Evolutionary conservation across 768 basidiomycete genomes (phyloP).

Genomic region (Trametopsis cervina): DNA sequence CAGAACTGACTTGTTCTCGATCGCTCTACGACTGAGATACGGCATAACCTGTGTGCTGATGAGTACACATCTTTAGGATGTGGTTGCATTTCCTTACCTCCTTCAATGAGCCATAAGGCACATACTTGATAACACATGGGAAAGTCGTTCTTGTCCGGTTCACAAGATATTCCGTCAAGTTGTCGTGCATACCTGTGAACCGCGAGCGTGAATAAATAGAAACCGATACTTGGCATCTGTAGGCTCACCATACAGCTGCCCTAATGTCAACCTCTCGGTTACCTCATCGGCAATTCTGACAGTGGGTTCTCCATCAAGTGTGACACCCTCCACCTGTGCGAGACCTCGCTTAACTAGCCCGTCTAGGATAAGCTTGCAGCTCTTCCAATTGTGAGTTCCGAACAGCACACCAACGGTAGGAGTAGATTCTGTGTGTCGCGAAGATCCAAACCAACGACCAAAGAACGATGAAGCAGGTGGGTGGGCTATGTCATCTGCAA

Average conservation of each 20-base stretch:
- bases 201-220: not conserved
- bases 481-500: constrained; percentile 42
- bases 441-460: not conserved
- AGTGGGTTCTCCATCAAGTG: constrained; percentile 18
- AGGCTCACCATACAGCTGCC: constrained; percentile 73
- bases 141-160: constrained; percentile 38
- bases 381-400: constrained; percentile 81
- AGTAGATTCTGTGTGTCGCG: not conserved
- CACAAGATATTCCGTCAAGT: constrained; percentile 66
- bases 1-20: constrained; percentile 90
- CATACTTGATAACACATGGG: constrained; percentile 81
- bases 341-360: constrained; percentile 54
- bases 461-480: not conserved
- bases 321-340: constrained; percentile 29
- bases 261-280: constrained; percentile 62
- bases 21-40: constrained; percentile 79
- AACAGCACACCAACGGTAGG: constrained; percentile 54
- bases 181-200: constrained; percentile 77
- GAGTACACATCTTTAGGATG: constrained; percentile 14
- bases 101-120: constrained; percentile 67
- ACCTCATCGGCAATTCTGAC: constrained; percentile 45
- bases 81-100: constrained; percentile 51
- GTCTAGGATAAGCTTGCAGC: constrained; percentile 53
- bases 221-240: not conserved
- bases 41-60: constrained; percentile 85